A percentile compares a stretch with the other conserved stretches of the same genome.
These are phyloP conservation scores for Calvatia gigantea DNA, from an alignment of 768 basidiomycete species.

Conservation along the genomic window DNA sequence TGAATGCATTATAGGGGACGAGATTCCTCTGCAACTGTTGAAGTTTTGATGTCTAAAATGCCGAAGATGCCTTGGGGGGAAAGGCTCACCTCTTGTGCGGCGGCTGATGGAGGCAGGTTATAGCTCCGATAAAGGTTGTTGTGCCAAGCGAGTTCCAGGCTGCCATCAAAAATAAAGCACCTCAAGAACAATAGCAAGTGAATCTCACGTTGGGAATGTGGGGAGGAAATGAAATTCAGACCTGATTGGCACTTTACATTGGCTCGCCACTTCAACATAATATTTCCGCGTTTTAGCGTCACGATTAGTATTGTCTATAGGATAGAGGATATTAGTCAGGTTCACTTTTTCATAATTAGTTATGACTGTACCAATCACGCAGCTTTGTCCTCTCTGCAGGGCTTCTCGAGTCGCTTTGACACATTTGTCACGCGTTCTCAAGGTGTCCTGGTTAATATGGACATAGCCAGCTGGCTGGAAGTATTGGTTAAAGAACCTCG, in stretches of 20 bases:
- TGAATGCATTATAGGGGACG: constrained; percentile 62
- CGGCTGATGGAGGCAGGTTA: constrained; percentile 46
- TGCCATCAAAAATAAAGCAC: constrained; percentile 73
- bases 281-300: constrained; percentile 61
- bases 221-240: too few species aligned
- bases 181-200: constrained; percentile 31
- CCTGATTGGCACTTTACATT: constrained; percentile 54
- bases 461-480: constrained; percentile 68
- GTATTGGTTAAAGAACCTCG: constrained; percentile 68
- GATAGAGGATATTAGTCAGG: background rate
- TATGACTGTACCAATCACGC: constrained; percentile 67
- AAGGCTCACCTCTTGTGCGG: constrained; percentile 36
- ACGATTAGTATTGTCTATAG: constrained; percentile 89
- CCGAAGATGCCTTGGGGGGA: background rate
- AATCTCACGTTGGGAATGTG: background rate
- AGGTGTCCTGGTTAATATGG: constrained; percentile 85
- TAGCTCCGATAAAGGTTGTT: constrained; percentile 89
- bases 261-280: constrained; percentile 69
- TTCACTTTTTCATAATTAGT: background rate
- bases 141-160: constrained; percentile 85
- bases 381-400: constrained; percentile 54
- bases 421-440: constrained; percentile 76
- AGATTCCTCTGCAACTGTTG: constrained; percentile 47
- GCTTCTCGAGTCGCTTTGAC: constrained; percentile 57
- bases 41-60: constrained; percentile 4